A percentile compares a stretch with the other conserved stretches of the same genome.
These are phyloP conservation scores for Yamadazyma triangularis DNA, from an alignment of 1,139 yeast species.

Conservation along the genomic window DNA sequence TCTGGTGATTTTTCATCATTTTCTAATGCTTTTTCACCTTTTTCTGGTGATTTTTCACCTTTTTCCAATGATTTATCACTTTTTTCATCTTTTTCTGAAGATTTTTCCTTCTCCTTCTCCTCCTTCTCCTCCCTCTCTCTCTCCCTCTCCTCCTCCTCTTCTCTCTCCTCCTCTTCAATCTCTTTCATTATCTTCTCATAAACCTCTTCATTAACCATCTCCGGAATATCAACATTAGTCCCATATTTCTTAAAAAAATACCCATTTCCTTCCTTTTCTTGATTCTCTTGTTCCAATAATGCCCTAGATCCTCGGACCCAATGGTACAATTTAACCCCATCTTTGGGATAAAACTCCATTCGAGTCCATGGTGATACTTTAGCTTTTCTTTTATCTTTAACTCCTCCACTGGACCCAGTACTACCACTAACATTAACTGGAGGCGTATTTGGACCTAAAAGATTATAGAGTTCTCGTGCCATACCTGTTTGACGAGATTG, in stretches of 20 bases:
- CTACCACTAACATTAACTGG: conserved; percentile 59
- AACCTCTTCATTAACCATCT: conserved; percentile 60
- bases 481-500: conserved; percentile 60
- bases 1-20: conserved; percentile 3
- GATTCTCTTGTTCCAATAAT: conserved; percentile 27
- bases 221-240: conserved; percentile 65
- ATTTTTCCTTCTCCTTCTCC: conserved; percentile 6
- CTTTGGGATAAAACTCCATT: conserved; percentile 51
- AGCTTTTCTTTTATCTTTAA: conserved; percentile 63
- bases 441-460: conserved; percentile 90
- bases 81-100: conserved; percentile 3
- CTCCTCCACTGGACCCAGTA: conserved; percentile 35
- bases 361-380: conserved; percentile 83
- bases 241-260: conserved; percentile 77
- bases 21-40: conserved; percentile 4
- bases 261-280: no score
- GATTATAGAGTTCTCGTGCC: conserved; percentile 83
- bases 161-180: conserved; percentile 17
- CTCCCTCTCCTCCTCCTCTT: conserved; percentile 11
- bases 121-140: conserved; percentile 9
- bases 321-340: conserved; percentile 53
- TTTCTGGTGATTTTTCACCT: conserved; percentile 2
- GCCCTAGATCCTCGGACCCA: conserved; percentile 83
- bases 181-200: conserved; percentile 48
- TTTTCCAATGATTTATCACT: conserved; percentile 1